Base-by-base conservation (phyloP, 139 green algal species). In the Chlamydomonas applanata region DNA sequence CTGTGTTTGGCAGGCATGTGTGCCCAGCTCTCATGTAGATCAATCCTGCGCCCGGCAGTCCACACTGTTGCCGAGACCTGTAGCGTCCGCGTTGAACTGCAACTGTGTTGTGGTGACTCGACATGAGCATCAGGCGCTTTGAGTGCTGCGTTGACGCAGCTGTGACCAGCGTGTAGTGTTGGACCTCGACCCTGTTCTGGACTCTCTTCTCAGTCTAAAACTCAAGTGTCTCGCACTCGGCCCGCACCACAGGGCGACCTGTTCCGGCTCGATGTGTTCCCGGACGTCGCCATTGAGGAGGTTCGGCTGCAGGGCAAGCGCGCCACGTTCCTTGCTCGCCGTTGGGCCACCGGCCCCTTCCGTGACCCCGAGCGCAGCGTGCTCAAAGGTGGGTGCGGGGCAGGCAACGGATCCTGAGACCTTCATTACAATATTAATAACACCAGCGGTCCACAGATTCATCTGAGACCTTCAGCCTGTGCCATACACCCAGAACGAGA, bases 291-390 rank as follows among this genome's bases (percentile, higher is more conserved):
- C 25, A 69, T 89, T 40, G 40, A 69, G 40, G 54, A 78, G 1
- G 72, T 79, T 65, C 74, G 81, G 7, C 64, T 44, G 14, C 60
- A 71, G n/a, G 71, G 69, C 64, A 82, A 85, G 76, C 75, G 85
- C 20, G 69, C 63, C 44, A 45, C 57, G 4, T 84, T 87, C 69
- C 79, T 89, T 24, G 33, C 53, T n/a, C 64, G 83, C n/a, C 79
- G 85, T 27, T 89, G 85, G 85, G 34, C 75, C 35, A 52, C 75
- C 4, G 85, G 85, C 22, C 73, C 79, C 44, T 84, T 78, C 77
- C 62, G 76, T 5, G 69, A 79, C 16, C 73, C 76, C 17, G 73
- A 83, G 61, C 69, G 66, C 32, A 76, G 46, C 63, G 73, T 81
- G 57, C 69, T 83, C 24, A 76, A 79, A 29, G 77, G 80, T 82